phyloP scores from a whole-genome alignment of 2,329 filamentous ascomycete species.

The Diaporthe sp. region DNA sequence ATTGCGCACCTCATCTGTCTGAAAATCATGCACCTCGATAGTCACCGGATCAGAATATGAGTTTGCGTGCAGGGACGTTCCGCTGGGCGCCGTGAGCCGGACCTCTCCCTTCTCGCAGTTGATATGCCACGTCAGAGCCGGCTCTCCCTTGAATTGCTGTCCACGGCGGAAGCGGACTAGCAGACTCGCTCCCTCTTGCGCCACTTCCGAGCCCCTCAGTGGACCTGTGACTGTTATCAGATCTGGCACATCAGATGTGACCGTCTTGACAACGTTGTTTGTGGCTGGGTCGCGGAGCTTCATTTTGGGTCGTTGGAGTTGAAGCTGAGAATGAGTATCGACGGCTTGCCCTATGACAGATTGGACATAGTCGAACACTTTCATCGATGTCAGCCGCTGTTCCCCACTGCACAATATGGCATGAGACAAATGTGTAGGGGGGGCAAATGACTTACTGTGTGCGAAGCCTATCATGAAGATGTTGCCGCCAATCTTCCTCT shows the following conservation, averaged over 20 bases:
- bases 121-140: constrained; percentile 61
- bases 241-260: constrained; percentile 47
- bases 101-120: constrained; percentile 63
- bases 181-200: constrained; percentile 53
- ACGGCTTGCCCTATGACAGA: constrained; percentile 60
- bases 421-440: too few species aligned
- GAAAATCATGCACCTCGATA: constrained; percentile 65
- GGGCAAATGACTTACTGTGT: constrained; percentile 52
- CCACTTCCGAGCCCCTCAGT: constrained; percentile 46
- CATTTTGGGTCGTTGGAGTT: constrained; percentile 59
- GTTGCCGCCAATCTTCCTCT: constrained; percentile 62
- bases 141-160: constrained; percentile 58
- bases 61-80: constrained; percentile 48
- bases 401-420: constrained; percentile 42
- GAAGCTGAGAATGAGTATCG: constrained; percentile 55
- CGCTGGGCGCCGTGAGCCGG: constrained; percentile 50
- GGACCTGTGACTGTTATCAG: constrained; percentile 50
- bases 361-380: constrained; percentile 62
- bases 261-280: constrained; percentile 50
- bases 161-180: constrained; percentile 58
- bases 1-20: constrained; percentile 57
- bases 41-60: constrained; percentile 56
- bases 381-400: constrained; percentile 41
- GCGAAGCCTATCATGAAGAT: constrained; percentile 57
- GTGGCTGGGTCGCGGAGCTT: constrained; percentile 50